These are phyloP conservation scores for Madurella fahalii DNA, from an alignment of 2,329 filamentous ascomycete genomes.

Conservation along the genomic window DNA sequence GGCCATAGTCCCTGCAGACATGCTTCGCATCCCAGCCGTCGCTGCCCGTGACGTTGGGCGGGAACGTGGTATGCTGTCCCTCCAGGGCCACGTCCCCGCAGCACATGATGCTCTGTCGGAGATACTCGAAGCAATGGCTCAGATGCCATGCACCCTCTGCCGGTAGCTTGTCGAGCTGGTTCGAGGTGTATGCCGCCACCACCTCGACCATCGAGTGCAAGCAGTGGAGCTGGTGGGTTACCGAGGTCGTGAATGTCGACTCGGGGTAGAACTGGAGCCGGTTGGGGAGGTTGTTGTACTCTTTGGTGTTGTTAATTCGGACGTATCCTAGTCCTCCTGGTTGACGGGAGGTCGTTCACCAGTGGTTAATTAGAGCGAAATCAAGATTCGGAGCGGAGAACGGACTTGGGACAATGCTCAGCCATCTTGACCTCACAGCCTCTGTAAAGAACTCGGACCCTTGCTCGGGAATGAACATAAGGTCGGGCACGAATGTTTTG, in stretches of 20 bases:
- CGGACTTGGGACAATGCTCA: constrained; percentile 37
- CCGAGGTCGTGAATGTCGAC: constrained; percentile 39
- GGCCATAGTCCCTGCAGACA: constrained; percentile 38
- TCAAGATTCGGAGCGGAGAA: not conserved
- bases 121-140: constrained; percentile 38
- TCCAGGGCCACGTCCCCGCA: constrained; percentile 32
- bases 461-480: constrained; percentile 36
- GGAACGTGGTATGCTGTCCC: constrained; percentile 39
- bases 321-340: constrained; percentile 39
- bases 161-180: constrained; percentile 28
- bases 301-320: constrained; percentile 31
- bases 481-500: constrained; percentile 36
- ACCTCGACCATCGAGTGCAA: constrained; percentile 37
- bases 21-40: constrained; percentile 43
- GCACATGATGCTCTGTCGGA: constrained; percentile 35
- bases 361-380: not conserved
- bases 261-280: constrained; percentile 31
- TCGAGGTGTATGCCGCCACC: constrained; percentile 32
- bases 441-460: constrained; percentile 38
- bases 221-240: constrained; percentile 44
- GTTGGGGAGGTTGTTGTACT: constrained; percentile 36
- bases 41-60: constrained; percentile 34
- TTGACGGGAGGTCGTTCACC: not conserved
- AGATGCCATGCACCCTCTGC: constrained; percentile 36
- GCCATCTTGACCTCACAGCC: constrained; percentile 33